A percentile compares a stretch with the other conserved stretches of the same genome.
Conservation (phyloP, 371 early-diverging fungal species). For the Circinella minor region DNA sequence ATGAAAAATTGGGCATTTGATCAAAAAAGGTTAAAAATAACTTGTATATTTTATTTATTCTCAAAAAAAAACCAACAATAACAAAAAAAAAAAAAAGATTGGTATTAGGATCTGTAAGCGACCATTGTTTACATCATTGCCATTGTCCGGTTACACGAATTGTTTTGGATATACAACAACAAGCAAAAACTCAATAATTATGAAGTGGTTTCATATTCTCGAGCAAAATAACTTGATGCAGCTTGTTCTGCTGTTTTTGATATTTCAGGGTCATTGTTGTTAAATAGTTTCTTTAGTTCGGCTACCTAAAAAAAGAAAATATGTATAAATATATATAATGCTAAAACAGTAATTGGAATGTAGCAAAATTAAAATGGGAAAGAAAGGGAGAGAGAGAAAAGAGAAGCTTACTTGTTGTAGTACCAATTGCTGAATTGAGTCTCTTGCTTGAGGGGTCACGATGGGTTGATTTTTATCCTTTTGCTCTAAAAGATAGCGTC, state of each 20-base stretch:
- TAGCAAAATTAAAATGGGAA: too few species aligned
- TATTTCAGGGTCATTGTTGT: conserved; percentile 5
- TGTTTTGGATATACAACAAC: background rate
- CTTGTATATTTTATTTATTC: background rate
- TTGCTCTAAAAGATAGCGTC: conserved; percentile 31
- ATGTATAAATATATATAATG: too few species aligned
- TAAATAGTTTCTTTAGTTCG: background rate
- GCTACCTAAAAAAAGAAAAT: conserved; percentile 2
- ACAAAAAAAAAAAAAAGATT: conserved; percentile 12
- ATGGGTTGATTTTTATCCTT: conserved; percentile 28
- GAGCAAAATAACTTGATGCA: conserved; percentile 26
- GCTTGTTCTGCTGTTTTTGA: conserved; percentile 26
- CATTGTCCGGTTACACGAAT: conserved; percentile 34
- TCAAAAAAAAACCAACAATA: too few species aligned
- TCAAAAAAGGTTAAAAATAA: background rate
- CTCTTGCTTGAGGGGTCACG: conserved; percentile 34
- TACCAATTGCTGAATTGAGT: conserved; percentile 24
- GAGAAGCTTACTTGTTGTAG: conserved; percentile 26
- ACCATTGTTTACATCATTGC: conserved; percentile 38
- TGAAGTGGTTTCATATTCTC: conserved; percentile 23
- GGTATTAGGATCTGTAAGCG: conserved; percentile 39
- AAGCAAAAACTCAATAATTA: background rate
- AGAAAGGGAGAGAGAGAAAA: background rate
- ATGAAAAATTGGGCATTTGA: too few species aligned
- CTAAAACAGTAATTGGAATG: too few species aligned